Conservation (phyloP, 371 early-diverging fungal genomes). For the Mucor piriformis region DNA sequence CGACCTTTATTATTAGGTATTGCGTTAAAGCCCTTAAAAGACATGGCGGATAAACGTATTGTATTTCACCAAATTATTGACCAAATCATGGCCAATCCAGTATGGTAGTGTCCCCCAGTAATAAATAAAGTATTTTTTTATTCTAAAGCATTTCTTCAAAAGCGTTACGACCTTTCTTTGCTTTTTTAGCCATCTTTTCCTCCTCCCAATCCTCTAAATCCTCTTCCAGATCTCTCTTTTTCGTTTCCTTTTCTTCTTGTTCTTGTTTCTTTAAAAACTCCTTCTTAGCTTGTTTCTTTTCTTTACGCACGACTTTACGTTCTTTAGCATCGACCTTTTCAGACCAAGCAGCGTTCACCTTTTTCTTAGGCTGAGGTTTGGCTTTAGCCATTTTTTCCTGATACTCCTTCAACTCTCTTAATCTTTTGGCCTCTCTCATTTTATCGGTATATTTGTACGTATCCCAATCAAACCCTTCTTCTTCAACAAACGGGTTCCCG, state of each 20-base stretch:
- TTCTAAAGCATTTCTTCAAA: constrained; percentile 52
- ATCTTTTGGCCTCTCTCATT: constrained; percentile 76
- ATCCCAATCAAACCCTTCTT: constrained; percentile 44
- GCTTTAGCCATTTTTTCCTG: constrained; percentile 30
- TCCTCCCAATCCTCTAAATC: constrained; percentile 60
- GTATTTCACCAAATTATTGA: constrained; percentile 43
- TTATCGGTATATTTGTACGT: constrained; percentile 70
- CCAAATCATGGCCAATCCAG: constrained; percentile 38
- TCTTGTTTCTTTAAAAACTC: constrained; percentile 58
- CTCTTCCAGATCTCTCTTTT: constrained; percentile 51
- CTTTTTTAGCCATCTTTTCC: constrained; percentile 61
- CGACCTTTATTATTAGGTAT: constrained; percentile 67
- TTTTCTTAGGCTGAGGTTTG: constrained; percentile 28
- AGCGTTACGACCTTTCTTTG: constrained; percentile 52
- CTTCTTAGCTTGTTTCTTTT: constrained; percentile 69
- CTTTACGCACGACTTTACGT: constrained; percentile 61
- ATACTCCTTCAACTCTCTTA: constrained; percentile 57
- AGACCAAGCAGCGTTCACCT: constrained; percentile 68
- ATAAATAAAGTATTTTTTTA: constrained; percentile 1
- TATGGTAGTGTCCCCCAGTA: constrained; percentile 43
- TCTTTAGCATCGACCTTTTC: constrained; percentile 70
- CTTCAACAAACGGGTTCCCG: constrained; percentile 6
- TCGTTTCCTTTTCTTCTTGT: constrained; percentile 40
- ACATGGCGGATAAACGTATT: constrained; percentile 24
- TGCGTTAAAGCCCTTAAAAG: constrained; percentile 54